Evolutionary conservation across 192 early-diverging fungal genomes (phyloP).

Genomic region (Backusella liffmaniae): DNA sequence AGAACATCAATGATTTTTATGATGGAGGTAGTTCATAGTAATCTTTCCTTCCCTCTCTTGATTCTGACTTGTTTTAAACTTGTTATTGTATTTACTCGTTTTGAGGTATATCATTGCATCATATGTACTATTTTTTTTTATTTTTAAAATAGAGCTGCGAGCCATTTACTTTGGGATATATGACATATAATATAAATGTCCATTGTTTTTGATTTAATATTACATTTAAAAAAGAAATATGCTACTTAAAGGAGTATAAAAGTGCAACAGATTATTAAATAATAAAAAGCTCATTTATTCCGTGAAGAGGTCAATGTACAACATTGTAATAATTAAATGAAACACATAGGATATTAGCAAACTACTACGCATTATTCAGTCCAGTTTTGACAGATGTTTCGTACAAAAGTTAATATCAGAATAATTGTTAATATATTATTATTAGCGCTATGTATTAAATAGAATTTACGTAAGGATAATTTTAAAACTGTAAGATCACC

Average conservation of each 20-base stretch:
- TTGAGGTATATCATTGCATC: background rate
- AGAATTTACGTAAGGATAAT: background rate
- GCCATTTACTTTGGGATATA: background rate
- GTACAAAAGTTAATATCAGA: background rate
- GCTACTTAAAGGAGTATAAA: background rate
- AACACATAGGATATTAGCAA: background rate
- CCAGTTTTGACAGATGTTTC: background rate
- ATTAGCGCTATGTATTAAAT: background rate
- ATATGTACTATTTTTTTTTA: background rate
- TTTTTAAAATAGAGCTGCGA: background rate
- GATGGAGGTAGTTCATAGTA: background rate
- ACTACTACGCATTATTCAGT: background rate
- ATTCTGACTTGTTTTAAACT: background rate
- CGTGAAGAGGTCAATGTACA: background rate
- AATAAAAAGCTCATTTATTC: background rate
- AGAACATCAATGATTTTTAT: background rate
- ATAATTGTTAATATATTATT: background rate
- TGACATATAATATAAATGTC: background rate
- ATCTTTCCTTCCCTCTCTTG: background rate
- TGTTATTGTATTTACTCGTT: background rate
- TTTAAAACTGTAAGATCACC: background rate
- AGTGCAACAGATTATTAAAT: background rate
- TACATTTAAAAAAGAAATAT: background rate
- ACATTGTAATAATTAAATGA: background rate
- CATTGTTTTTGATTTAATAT: background rate